Percentiles rank a stretch among this genome's conserved stretches.
Conservation (phyloP, 495 filamentous ascomycete species). For the Talaromyces wortmannii region DNA sequence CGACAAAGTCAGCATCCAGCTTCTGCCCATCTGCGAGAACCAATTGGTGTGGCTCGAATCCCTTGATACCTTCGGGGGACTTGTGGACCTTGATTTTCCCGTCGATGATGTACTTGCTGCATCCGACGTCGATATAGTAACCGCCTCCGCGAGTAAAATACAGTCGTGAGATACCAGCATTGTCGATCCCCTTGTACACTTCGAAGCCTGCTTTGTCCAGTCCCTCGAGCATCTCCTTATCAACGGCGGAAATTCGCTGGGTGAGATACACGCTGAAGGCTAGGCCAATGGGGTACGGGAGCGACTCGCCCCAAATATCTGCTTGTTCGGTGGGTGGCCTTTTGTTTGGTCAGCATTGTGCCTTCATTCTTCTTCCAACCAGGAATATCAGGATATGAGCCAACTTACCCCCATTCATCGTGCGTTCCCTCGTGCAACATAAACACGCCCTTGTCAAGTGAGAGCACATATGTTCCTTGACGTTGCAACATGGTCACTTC, state of each 20-base stretch:
- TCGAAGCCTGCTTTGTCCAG: conserved; percentile 61
- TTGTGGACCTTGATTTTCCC: conserved; percentile 74
- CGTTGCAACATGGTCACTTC: conserved; percentile 77
- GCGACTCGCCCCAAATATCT: conserved; percentile 50
- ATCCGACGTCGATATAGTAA: conserved; percentile 74
- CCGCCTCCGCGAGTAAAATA: conserved; percentile 69
- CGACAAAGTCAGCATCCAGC: conserved; percentile 68
- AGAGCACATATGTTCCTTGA: conserved; percentile 67
- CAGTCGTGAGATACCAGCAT: conserved; percentile 57
- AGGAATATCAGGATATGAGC: neutral
- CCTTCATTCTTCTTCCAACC: neutral
- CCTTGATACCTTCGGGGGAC: conserved; percentile 50
- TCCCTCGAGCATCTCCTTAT: conserved; percentile 51
- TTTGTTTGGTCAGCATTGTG: neutral
- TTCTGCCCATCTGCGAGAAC: conserved; percentile 56
- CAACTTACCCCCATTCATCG: conserved; percentile 46
- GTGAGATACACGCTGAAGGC: conserved; percentile 45
- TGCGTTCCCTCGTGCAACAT: conserved; percentile 53
- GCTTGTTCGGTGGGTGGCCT: conserved; percentile 50
- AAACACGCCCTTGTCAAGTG: conserved; percentile 49
- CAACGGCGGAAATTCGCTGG: conserved; percentile 35
- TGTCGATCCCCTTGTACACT: conserved; percentile 58
- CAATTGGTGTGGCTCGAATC: conserved; percentile 47
- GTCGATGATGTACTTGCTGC: conserved; percentile 65
- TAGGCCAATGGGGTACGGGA: conserved; percentile 54